A percentile compares a stretch with the other conserved stretches of the same genome.
These are phyloP conservation scores for Thuja plicata DNA, from an alignment of 83 land plant species.

Conservation along the genomic window DNA sequence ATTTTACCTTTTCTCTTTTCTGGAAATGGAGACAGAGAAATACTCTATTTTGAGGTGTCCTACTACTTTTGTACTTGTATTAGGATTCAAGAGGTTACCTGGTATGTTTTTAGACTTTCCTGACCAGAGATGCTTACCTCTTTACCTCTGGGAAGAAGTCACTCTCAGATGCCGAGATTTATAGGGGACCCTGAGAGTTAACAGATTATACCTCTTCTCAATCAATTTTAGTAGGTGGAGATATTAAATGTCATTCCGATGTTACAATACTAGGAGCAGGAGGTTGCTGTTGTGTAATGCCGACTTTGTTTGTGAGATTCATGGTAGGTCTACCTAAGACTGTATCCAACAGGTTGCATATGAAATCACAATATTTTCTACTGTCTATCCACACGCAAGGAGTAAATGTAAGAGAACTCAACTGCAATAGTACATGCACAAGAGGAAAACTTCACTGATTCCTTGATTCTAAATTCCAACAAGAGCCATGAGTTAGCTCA, in stretches of 20 bases:
- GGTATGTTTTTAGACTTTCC: not conserved
- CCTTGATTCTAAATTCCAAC: too few species aligned
- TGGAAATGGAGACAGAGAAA: not conserved
- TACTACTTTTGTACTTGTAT: not conserved
- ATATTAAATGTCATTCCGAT: not conserved
- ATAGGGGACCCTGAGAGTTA: not conserved
- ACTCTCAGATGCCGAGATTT: not conserved
- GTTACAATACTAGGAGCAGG: not conserved
- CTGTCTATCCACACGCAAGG: too few species aligned
- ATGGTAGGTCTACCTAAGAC: too few species aligned
- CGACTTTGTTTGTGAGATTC: too few species aligned
- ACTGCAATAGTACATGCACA: too few species aligned
- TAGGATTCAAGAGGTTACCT: not conserved
- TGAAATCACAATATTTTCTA: too few species aligned
- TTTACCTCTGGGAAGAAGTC: not conserved
- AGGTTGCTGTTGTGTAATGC: too few species aligned
- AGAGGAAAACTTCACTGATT: too few species aligned
- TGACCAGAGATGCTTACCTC: not conserved
- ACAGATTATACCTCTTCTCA: not conserved
- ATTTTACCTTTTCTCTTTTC: not conserved
- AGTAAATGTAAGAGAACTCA: too few species aligned
- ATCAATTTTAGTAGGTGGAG: not conserved
- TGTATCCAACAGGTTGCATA: too few species aligned
- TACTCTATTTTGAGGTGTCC: not conserved
- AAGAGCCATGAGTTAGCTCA: too few species aligned